A percentile compares a stretch with the other conserved stretches of the same genome.
Evolutionary conservation across 1,284 basidiomycete genomes (phyloP).

Genomic region (Ceratobasidium sp.): DNA sequence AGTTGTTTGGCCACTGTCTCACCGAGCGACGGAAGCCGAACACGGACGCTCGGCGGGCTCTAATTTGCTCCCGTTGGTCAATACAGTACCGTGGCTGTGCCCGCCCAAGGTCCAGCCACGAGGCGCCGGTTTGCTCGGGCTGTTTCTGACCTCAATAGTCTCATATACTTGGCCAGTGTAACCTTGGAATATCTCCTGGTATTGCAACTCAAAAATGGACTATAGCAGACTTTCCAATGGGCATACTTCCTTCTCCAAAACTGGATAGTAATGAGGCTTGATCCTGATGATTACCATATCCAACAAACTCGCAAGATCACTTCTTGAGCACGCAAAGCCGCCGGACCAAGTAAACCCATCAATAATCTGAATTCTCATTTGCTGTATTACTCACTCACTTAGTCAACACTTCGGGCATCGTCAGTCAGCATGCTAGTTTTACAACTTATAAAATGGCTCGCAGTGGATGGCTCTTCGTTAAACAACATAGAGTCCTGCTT

Average conservation of each 20-base stretch:
- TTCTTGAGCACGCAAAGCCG: conserved; percentile 14
- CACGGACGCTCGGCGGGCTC: too few relatives aligned
- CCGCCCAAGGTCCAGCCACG: too few relatives aligned
- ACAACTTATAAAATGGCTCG: not conserved
- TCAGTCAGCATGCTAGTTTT: not conserved
- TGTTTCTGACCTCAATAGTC: too few relatives aligned
- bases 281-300: not conserved
- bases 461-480: not conserved
- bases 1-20: too few relatives aligned
- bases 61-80: too few relatives aligned
- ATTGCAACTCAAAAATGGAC: too few relatives aligned
- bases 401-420: not conserved
- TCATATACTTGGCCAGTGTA: too few relatives aligned
- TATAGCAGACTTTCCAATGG: not conserved
- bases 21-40: too few relatives aligned
- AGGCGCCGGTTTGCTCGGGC: too few relatives aligned
- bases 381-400: not conserved
- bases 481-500: not conserved
- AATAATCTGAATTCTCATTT: not conserved
- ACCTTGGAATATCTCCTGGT: too few relatives aligned
- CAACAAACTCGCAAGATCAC: conserved; percentile 1
- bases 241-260: not conserved
- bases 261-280: not conserved
- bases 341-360: not conserved
- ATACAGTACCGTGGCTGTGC: too few relatives aligned